Percentiles rank a stretch among this genome's conserved stretches.
phyloP scores from a whole-genome alignment of 345 rosid genomes.

The Salix viminalis region DNA sequence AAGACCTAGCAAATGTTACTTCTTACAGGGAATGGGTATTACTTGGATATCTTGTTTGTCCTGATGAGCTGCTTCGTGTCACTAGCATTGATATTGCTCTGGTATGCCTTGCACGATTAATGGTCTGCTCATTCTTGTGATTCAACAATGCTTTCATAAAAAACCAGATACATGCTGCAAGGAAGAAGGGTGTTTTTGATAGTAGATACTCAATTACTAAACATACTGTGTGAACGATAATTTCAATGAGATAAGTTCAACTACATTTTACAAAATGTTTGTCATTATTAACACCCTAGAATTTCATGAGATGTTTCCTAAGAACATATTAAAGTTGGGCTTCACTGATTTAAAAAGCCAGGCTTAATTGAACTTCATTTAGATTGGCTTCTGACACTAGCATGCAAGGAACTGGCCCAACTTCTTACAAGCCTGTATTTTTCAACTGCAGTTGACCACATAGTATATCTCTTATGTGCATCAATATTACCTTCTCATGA shows the following conservation, averaged over 20 bases:
- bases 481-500: neutral
- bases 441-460: neutral
- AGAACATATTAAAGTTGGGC: neutral
- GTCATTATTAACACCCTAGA: neutral
- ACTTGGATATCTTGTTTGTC: conserved; percentile 96
- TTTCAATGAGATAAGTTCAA: neutral
- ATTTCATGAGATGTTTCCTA: neutral
- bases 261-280: neutral
- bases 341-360: neutral
- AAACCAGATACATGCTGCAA: neutral
- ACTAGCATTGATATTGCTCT: conserved; percentile 96
- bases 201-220: neutral
- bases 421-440: neutral
- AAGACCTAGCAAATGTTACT: conserved; percentile 97
- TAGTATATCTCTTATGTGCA: neutral
- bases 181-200: neutral
- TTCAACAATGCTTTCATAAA: neutral
- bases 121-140: conserved; percentile 4
- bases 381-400: neutral
- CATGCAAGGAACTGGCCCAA: neutral
- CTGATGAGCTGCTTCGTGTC: conserved; percentile 96
- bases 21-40: conserved; percentile 96
- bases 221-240: neutral
- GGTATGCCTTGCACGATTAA: conserved; percentile 36
- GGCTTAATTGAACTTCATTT: neutral